Evolutionary conservation across 2,329 filamentous ascomycete genomes (phyloP), one percentile per base, ranked within the genome.

Genomic region (Epichloe sylvatica): DNA sequence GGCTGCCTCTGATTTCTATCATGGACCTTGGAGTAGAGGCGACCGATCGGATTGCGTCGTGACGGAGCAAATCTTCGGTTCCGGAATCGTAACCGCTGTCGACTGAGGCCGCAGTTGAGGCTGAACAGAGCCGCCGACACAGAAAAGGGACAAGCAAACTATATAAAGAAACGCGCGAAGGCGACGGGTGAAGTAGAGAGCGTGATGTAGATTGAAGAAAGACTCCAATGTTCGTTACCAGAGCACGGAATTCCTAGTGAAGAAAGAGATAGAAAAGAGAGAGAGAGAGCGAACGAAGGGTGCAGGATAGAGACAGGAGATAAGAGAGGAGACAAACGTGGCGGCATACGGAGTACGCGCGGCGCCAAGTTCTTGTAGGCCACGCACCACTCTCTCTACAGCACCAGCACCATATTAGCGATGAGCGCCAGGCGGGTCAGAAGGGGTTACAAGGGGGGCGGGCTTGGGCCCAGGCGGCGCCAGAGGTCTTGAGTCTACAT

Each of bases 131-230:
- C 35, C 19, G 25, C 35, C 19, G 34, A 43, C 34, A 30, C 34
- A 35, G 44, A 23, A 19, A 47, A 37, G 4, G 46, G 30, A 33
- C 25, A 34, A 45, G 17, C 40, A 38, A 38, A 39, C 12, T 36
- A 48, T 45, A 46, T n/a, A 23, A 39, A 47, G 35, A 21, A 49
- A 46, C 43, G 34, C 43, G 38, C 34, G 19, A 45, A 47, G 42
- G 40, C 25, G 21, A 49, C 36, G 21, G 23, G 33, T 33, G n/a
- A 52, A 17, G 44, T 47, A 52, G 50, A 40, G 50, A 49, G 34
- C 44, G 50, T 46, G 34, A 38, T 37, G 35, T 35, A 47, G 23
- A 33, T 12, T 33, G 33, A 21, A 41, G 12, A 13, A 46, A 9
- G 19, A 30, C 40, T 52, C 34, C 39, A 42, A 35, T 19, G 25